Evolutionary conservation across 371 early-diverging fungal genomes (phyloP).

Genomic region (Phascolomyces articulosus): DNA sequence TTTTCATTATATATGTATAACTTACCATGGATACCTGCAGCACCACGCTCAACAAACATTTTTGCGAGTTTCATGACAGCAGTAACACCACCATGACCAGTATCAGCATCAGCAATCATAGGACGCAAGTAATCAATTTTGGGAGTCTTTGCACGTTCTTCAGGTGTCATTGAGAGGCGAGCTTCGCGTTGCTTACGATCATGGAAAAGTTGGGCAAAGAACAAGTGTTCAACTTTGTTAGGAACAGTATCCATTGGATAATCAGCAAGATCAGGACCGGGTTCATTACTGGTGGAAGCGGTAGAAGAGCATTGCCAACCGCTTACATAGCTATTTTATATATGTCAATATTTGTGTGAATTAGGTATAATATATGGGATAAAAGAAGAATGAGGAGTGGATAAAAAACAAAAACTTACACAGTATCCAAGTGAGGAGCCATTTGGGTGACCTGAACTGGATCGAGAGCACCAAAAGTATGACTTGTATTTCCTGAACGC

Average conservation of each 20-base stretch:
- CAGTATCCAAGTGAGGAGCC: conserved; percentile 96
- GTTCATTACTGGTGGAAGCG: conserved; percentile 96
- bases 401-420: conserved; percentile 29
- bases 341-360: background rate
- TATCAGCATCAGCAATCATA: conserved; percentile 98
- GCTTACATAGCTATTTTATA: conserved; percentile 76
- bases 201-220: conserved; percentile 97
- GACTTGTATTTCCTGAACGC: conserved; percentile 77
- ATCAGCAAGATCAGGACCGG: conserved; percentile 98
- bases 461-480: conserved; percentile 93
- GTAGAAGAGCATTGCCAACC: conserved; percentile 99
- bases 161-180: conserved; percentile 71
- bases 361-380: background rate
- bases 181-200: conserved; percentile 96
- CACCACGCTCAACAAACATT: conserved; percentile 95
- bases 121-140: conserved; percentile 93
- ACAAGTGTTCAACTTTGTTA: conserved; percentile 98
- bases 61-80: conserved; percentile 93
- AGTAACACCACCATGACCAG: conserved; percentile 96
- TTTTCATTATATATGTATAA: too few species aligned
- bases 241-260: conserved; percentile 99
- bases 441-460: conserved; percentile 90
- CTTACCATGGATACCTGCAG: conserved; percentile 86
- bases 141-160: conserved; percentile 74
- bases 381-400: background rate